Conservation (phyloP, 2,329 filamentous ascomycete genomes). For the Sporothrix schenckii region DNA sequence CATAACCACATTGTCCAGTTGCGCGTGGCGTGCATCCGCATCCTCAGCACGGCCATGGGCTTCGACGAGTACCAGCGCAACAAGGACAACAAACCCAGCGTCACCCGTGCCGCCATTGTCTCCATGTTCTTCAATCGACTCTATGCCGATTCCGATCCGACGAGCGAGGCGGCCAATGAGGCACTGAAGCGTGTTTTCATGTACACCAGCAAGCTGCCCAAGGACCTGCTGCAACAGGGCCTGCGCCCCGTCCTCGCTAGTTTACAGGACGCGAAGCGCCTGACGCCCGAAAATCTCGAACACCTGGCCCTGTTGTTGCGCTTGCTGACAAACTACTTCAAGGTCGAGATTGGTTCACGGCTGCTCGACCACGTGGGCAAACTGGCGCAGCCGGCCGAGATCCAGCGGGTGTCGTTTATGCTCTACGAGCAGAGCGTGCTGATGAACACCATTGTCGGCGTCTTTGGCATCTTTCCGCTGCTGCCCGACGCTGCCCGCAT, state of each 20-base stretch:
- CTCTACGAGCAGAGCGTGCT: constrained; percentile 89
- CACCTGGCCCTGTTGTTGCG: constrained; percentile 87
- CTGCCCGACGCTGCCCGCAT: constrained; percentile 84
- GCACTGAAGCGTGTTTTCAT: constrained; percentile 85
- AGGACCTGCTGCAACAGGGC: constrained; percentile 92
- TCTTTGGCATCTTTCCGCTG: constrained; percentile 97
- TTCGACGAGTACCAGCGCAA: constrained; percentile 88
- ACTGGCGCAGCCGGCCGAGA: constrained; percentile 75
- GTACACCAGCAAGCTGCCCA: constrained; percentile 88
- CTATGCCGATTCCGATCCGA: constrained; percentile 88
- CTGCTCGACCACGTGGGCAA: constrained; percentile 92
- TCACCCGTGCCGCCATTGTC: constrained; percentile 72
- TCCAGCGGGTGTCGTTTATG: constrained; percentile 92
- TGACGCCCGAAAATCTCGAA: constrained; percentile 86
- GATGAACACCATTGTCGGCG: constrained; percentile 93
- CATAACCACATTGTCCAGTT: constrained; percentile 91
- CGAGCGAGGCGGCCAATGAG: constrained; percentile 90
- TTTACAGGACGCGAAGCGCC: constrained; percentile 86
- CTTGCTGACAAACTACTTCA: constrained; percentile 96
- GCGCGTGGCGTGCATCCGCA: constrained; percentile 87
- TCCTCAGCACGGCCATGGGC: constrained; percentile 89
- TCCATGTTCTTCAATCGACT: constrained; percentile 97
- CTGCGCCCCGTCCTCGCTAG: constrained; percentile 95
- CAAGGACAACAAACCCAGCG: constrained; percentile 58
- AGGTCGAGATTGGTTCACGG: constrained; percentile 92